Evolutionary conservation across 2,329 filamentous ascomycete genomes (phyloP), one percentile per base, ranked within the genome.

Genomic region (Nigrospora osmanthi): DNA sequence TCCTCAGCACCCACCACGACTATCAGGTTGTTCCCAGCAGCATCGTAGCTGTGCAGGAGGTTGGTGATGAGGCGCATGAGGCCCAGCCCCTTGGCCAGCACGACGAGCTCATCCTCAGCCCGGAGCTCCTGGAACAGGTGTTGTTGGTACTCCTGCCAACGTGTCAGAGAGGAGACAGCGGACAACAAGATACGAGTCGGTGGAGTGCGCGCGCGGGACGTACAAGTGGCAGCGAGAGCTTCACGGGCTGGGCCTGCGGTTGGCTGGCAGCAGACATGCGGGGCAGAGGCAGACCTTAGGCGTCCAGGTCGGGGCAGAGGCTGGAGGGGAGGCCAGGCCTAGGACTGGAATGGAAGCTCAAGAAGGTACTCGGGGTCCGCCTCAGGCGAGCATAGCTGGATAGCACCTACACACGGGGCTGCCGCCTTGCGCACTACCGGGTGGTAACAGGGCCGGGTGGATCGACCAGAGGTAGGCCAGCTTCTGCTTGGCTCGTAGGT

Each of bases 41-140:
- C 90, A 75, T 98, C 93, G 68, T 96, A 96, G 16, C 90, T 90
- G 66, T 98, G 93, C 28, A 98, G 80, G 35, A 98, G 78, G 62
- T 97, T 98, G n/a, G 89, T 94, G 58, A 96, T 79, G 46, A 98
- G 80, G 54, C 89, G 88, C 63, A 96, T 80, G 38, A 97, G 82
- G 55, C 93, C 93, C 40, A 98, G 83, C 54, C 93, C 93, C 43
- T 89, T 87, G 36, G 91, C 93, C 45, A 97, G 78, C 44, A 98
- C 76, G 57, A 97, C 85, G 52, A 98, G 83, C 66, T 94, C 86
- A 86, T 98, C 93, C 70, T 96, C 87, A 49, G 81, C 73, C 51
- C 89, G 85, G 54, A 95, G 81, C 68, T 93, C 87, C 63, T 87
- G 88, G 71, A 97, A 97, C 58, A 97, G 81, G 59, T 88, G 85